Percentiles rank a stretch among this genome's conserved stretches.
Conservation (phyloP, 768 basidiomycete species). For the Auricularia heimuer region DNA sequence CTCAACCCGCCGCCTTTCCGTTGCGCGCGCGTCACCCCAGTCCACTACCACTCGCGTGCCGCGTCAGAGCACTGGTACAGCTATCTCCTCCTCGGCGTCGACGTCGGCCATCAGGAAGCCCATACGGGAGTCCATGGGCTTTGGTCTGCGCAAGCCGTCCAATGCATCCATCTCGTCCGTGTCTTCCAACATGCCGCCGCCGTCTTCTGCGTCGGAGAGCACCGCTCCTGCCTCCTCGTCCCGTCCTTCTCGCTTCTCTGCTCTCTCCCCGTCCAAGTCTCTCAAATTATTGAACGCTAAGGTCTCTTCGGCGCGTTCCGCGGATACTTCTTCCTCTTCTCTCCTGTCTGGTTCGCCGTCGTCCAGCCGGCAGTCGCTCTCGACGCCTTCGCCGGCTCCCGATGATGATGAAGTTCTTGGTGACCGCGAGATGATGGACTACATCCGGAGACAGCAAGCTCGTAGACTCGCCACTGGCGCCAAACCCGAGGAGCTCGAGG, state of each 20-base stretch:
- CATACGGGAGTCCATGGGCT: slow-evolving; percentile 72
- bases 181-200: slow-evolving; percentile 36
- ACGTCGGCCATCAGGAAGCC: slow-evolving; percentile 49
- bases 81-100: slow-evolving; percentile 33
- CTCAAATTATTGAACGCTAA: slow-evolving; percentile 76
- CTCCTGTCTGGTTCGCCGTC: slow-evolving; percentile 37
- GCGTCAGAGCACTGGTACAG: slow-evolving; percentile 45
- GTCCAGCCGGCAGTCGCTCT: slow-evolving; percentile 63
- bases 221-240: slow-evolving; percentile 15
- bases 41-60: slow-evolving; percentile 39
- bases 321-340: slow-evolving; percentile 45
- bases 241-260: slow-evolving; percentile 59
- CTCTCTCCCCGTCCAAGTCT: slow-evolving; percentile 75
- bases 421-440: slow-evolving; percentile 96
- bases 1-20: slow-evolving; percentile 40
- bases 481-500: slow-evolving; percentile 79
- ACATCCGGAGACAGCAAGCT: slow-evolving; percentile 81
- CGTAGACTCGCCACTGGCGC: slow-evolving; percentile 79
- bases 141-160: slow-evolving; percentile 73
- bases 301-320: slow-evolving; percentile 41
- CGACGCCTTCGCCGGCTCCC: slow-evolving; percentile 77
- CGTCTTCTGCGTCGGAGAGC: slow-evolving; percentile 1
- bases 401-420: slow-evolving; percentile 84
- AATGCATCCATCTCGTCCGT: slow-evolving; percentile 66
- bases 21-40: slow-evolving; percentile 52